Evolutionary conservation across 1,139 yeast species (phyloP), one percentile per base, ranked within the genome.

Genomic region (Kodamaea ohmeri): DNA sequence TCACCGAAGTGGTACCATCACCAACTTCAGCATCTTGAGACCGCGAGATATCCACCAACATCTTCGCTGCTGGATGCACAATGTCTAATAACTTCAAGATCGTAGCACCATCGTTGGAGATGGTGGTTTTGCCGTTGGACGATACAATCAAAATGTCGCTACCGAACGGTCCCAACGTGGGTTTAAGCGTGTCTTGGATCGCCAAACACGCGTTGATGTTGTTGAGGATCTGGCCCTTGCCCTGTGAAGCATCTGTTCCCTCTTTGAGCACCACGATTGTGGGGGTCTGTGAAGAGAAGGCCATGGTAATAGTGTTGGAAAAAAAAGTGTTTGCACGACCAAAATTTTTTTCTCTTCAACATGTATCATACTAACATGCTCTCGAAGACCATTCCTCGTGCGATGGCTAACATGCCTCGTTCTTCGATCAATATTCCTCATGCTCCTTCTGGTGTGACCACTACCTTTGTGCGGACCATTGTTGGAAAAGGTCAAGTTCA

Each of bases 21-120:
- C 99, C 99, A 41, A 92, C 97, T 64, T 92, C 99, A 16, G 97
- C 96, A 63, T 92, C 99, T 65, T 92, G 99, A 1, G 97, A 83
- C 56, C 96, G 78, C 11, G 97, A 87, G 43, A 92, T 87, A 60
- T 92, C 99, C 38, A 92, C 98, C 49, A 92, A 69, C 60, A 92
- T 83, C 59, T 86, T 85, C 9, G 98, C 98, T 12, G 98, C 98
- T 5, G 99, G 98, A 58, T 92, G 99, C 19, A 94, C 97, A 42
- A 94, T 95, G 57, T 94, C 98, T 51, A 92, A 70, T 45, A 90
- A 73, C 60, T 85, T 88, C 61, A 92, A 72, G 51, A 92, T 92
- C 2, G 99, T 94, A 36, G 98, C 98, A 44, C 98, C 99, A 59
- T 92, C 99, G 63, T 92, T 92, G 28, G 98, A 89, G 49, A 92